phyloP scores from a whole-genome alignment of 2,329 filamentous ascomycete species.

The Fusarium sterilihyphosum region DNA sequence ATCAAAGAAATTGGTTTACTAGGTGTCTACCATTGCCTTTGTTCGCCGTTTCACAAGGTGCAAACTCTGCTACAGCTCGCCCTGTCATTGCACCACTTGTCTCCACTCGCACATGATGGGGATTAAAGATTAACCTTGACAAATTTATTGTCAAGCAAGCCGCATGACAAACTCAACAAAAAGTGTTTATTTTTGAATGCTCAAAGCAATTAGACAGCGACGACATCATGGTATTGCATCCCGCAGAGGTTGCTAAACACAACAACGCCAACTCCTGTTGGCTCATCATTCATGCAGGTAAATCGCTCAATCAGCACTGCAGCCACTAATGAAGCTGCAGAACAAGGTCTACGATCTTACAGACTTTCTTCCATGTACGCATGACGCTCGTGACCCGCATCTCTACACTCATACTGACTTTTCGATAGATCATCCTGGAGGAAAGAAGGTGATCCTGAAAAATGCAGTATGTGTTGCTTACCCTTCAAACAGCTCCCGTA shows the following conservation, averaged over 20 bases:
- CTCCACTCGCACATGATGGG: slow-evolving; percentile 7
- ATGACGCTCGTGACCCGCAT: accelerated
- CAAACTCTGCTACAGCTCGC: neutral
- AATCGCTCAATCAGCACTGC: neutral
- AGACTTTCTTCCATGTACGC: slow-evolving; percentile 14
- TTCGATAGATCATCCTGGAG: slow-evolving; percentile 8
- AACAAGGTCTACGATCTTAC: slow-evolving; percentile 27
- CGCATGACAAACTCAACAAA: neutral
- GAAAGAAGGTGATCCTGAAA: slow-evolving; percentile 21
- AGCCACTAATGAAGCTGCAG: neutral
- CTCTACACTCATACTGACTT: neutral
- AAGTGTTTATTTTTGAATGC: neutral
- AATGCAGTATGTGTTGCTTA: neutral
- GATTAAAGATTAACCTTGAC: neutral
- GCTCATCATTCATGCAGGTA: slow-evolving; percentile 23
- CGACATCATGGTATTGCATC: slow-evolving; percentile 2
- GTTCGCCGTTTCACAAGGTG: neutral
- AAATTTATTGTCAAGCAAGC: neutral
- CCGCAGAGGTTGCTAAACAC: slow-evolving; percentile 11
- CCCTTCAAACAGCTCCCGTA: accelerated
- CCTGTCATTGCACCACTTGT: neutral
- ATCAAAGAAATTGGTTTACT: no score
- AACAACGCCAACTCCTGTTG: slow-evolving; percentile 21
- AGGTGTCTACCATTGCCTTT: no score
- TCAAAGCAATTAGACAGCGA: neutral